Base-by-base conservation (phyloP, 192 early-diverging fungal species). In the Coemansia sp. region DNA sequence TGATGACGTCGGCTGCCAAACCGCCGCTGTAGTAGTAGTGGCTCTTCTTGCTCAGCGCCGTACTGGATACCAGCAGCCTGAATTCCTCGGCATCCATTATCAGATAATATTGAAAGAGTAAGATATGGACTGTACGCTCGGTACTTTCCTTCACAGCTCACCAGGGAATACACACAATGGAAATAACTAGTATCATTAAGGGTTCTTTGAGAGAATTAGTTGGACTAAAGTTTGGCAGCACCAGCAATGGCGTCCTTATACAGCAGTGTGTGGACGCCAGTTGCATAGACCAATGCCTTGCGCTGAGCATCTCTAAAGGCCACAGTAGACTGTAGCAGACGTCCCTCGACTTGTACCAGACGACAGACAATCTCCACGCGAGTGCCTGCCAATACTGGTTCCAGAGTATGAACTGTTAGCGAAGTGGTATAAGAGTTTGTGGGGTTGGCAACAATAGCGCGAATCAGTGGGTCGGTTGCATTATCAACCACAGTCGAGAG, bases 21-120 rank as follows among this genome's bases (percentile, higher is more conserved):
- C 47, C 64, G 13, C 68, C 75, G 18, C 72, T 75, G 29, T 71
- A 73, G 70, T 82, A 82, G 67, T 82, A 82, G 47, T 63, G 65
- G 70, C 80, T 82, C 20, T 72, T 52, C 64, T 82, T 82, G 44
- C 34, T 61, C 1, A 20, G 11, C 2, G 69, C 69, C 2, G 51
- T 59, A 29, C 16, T 16, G 12, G 55, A 27, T 18, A 59, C 55
- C 15, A 34, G 40, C 40, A 41, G 40, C 16, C 20, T 51, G 49
- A 41, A 41, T 41, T 41, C 40, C 40, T 41, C 40, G 40, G 40
- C 40, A 12, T 41, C 40, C 40, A 41, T 41, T 41, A 41, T 41
- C 40, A 7, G 1, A 27, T 27, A 27, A 27, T 27, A 27, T 27
- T 27, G 27, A 36, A 36, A 36, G 34, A 36, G 34, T 8, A 36